phyloP scores from a whole-genome alignment of 352 stramenopile genomes.

The Aphanomyces invadans region DNA sequence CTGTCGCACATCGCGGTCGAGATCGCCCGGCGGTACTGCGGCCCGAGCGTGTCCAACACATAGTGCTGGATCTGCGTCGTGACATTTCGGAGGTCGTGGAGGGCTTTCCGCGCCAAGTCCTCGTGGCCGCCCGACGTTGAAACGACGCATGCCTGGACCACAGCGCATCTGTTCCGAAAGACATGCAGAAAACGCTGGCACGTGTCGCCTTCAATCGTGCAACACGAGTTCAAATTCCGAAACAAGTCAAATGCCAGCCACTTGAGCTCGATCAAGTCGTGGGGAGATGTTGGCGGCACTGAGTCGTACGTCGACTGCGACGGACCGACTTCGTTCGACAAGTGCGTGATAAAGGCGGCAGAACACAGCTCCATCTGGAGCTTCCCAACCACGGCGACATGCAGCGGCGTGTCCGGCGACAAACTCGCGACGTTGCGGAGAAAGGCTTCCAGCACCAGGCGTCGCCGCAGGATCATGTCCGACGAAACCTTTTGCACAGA shows the following conservation, averaged over 20 bases:
- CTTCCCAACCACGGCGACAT: slow-evolving; percentile 51
- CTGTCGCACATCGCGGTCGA: slow-evolving; percentile 7
- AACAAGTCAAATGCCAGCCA: slow-evolving; percentile 76
- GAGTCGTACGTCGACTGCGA: slow-evolving; percentile 42
- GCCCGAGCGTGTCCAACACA: slow-evolving; percentile 49
- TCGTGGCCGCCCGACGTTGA: slow-evolving; percentile 37
- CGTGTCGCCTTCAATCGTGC: slow-evolving; percentile 55
- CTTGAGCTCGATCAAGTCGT: slow-evolving; percentile 55
- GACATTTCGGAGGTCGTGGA: slow-evolving; percentile 57
- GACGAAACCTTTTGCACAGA: slow-evolving; percentile 42
- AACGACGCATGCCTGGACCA: slow-evolving; percentile 42
- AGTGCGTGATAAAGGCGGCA: slow-evolving; percentile 58
- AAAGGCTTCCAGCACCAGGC: slow-evolving; percentile 64
- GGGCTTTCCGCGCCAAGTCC: slow-evolving; percentile 42
- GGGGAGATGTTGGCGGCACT: not conserved
- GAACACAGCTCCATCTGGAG: slow-evolving; percentile 71
- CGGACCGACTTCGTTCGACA: slow-evolving; percentile 47
- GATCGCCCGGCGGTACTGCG: slow-evolving; percentile 42
- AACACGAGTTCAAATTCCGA: slow-evolving; percentile 51
- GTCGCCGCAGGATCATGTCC: slow-evolving; percentile 40
- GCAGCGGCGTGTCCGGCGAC: slow-evolving; percentile 47
- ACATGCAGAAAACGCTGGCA: slow-evolving; percentile 69
- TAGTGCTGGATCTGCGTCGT: slow-evolving; percentile 74
- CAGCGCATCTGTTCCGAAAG: slow-evolving; percentile 60
- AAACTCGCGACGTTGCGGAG: slow-evolving; percentile 59